Evolutionary conservation across 345 rosid genomes (phyloP).

Genomic region (Acer yangbiense): DNA sequence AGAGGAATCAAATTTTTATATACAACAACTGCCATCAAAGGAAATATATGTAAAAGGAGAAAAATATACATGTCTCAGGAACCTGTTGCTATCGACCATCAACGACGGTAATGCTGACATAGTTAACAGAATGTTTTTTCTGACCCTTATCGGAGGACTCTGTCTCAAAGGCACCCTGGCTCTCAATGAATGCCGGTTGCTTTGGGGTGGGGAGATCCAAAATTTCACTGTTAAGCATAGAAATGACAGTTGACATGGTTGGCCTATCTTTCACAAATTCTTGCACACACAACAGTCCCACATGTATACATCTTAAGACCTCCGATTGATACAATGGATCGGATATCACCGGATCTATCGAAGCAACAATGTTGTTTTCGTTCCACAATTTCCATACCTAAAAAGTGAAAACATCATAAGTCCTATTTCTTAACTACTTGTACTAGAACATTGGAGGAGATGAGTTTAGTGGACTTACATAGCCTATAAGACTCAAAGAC

Average conservation of each 20-base stretch:
- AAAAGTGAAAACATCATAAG: not conserved
- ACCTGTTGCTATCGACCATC: not conserved
- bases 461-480: not conserved
- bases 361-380: not conserved
- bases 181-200: not conserved
- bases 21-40: no score
- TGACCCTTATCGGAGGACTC: not conserved
- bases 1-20: no score
- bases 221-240: not conserved
- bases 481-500: not conserved
- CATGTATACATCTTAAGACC: not conserved
- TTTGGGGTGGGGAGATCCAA: not conserved
- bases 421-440: not conserved
- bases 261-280: not conserved
- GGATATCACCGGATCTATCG: not conserved
- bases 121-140: not conserved
- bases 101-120: not conserved
- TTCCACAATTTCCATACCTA: not conserved
- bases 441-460: not conserved
- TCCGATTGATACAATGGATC: not conserved
- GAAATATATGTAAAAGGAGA: no score
- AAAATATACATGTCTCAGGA: not conserved
- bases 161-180: not conserved
- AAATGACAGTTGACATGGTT: not conserved
- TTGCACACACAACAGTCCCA: conserved; percentile 1